phyloP scores from a whole-genome alignment of 345 rosid species.

The Linum tenue region DNA sequence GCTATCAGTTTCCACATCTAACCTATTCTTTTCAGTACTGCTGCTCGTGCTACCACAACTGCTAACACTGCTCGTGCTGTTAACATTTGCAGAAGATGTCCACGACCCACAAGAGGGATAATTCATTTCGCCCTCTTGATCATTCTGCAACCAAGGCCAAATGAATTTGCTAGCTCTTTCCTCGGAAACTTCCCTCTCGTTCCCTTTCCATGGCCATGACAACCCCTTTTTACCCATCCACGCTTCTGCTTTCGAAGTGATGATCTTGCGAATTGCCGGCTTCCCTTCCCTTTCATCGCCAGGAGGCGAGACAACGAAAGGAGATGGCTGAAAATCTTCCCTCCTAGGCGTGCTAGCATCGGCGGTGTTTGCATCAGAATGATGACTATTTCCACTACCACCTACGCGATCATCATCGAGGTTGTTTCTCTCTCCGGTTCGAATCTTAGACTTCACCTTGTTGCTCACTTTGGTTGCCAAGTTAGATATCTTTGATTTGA shows the following conservation, averaged over 20 bases:
- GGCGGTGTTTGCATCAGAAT: constrained; percentile 68
- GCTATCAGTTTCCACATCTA: constrained; percentile 62
- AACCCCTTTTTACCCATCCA: constrained; percentile 69
- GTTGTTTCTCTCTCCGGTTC: constrained; percentile 35
- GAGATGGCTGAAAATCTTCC: constrained; percentile 46
- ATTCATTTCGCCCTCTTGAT: constrained; percentile 44
- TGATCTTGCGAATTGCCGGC: constrained; percentile 52
- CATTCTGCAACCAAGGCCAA: constrained; percentile 51
- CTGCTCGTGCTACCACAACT: constrained; percentile 86
- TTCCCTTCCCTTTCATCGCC: constrained; percentile 71
- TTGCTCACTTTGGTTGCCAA: constrained; percentile 78
- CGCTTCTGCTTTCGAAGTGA: constrained; percentile 73
- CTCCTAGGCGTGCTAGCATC: constrained; percentile 78
- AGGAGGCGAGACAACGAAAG: constrained; percentile 48
- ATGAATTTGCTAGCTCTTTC: constrained; percentile 35
- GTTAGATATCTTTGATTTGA: constrained; percentile 78
- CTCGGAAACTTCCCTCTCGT: constrained; percentile 29
- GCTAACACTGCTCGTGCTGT: constrained; percentile 88
- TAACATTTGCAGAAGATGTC: constrained; percentile 29
- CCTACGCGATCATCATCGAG: constrained; percentile 46
- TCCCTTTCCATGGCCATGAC: too few species aligned
- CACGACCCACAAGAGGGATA: constrained; percentile 8
- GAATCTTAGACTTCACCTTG: constrained; percentile 73
- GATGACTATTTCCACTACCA: constrained; percentile 66
- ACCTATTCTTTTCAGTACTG: constrained; percentile 62